These are phyloP conservation scores for Arachnopeziza araneosa DNA, from an alignment of 2,329 filamentous ascomycete genomes.

Conservation along the genomic window DNA sequence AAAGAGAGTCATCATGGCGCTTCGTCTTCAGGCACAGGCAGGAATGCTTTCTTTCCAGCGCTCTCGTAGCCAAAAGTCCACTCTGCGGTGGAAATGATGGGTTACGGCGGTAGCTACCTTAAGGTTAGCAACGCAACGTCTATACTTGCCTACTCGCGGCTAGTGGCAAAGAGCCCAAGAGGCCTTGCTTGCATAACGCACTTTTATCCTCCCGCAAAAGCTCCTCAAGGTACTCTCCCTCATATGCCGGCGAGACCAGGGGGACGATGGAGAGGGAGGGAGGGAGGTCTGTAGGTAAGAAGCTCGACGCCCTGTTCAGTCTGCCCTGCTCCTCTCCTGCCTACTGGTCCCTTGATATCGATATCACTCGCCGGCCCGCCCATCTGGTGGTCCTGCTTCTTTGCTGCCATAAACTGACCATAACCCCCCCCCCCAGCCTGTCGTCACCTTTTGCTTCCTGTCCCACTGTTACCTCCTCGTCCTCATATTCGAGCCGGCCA, in stretches of 20 bases:
- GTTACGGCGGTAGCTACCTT: no score
- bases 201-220: not conserved
- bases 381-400: not conserved
- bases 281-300: not conserved
- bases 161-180: not conserved
- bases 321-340: not conserved
- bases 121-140: no score
- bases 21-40: no score
- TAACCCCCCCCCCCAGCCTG: not conserved
- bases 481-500: not conserved
- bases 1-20: no score
- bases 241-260: not conserved
- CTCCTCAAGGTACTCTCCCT: not conserved
- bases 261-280: not conserved
- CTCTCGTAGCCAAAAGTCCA: no score
- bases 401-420: not conserved
- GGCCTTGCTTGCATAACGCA: not conserved
- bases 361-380: not conserved
- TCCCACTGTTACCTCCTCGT: not conserved
- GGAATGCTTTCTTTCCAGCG: no score
- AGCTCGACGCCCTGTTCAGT: not conserved
- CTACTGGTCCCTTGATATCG: not conserved
- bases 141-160: not conserved
- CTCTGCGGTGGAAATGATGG: no score
- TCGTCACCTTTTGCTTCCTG: not conserved